Conservation (phyloP, 2,329 filamentous ascomycete genomes). For the Calonectria ilicicola region DNA sequence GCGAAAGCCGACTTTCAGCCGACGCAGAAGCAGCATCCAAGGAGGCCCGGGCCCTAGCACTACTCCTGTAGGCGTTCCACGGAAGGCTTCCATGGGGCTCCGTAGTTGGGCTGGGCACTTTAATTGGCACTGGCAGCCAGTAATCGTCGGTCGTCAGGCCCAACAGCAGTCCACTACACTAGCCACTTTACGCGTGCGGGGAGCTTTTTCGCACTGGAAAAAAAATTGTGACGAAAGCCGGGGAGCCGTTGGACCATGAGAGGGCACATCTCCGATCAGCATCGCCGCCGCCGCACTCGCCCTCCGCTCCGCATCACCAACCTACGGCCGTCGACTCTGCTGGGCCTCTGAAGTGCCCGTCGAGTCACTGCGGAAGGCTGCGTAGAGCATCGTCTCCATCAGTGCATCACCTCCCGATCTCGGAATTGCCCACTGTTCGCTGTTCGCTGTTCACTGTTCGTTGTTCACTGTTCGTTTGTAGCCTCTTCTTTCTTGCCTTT, state of each 20-base stretch:
- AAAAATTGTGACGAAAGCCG: constrained; percentile 48
- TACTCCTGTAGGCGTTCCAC: constrained; percentile 2
- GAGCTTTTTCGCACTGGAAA: constrained; percentile 36
- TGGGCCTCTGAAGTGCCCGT: neutral
- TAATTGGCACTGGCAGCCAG: constrained; percentile 13
- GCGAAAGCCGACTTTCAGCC: constrained; percentile 40
- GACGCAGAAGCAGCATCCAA: constrained; percentile 7
- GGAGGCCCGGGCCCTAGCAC: constrained; percentile 4
- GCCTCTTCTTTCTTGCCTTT: neutral
- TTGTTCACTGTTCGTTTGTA: neutral
- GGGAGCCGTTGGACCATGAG: constrained; percentile 39
- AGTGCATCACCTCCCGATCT: neutral
- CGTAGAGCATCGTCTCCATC: neutral
- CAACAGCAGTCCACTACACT: constrained; percentile 28
- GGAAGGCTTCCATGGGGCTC: constrained; percentile 13
- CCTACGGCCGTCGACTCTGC: neutral
- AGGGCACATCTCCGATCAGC: constrained; percentile 39
- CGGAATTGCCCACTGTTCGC: neutral
- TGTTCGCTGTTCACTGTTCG: neutral
- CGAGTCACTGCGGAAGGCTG: neutral
- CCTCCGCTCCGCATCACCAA: constrained; percentile 16
- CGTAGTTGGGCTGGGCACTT: constrained; percentile 12
- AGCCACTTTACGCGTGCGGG: constrained; percentile 39
- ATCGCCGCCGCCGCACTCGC: constrained; percentile 23
- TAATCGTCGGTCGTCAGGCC: constrained; percentile 9